Conservation (phyloP, 495 filamentous ascomycete genomes). For the Platismatia glauca region DNA sequence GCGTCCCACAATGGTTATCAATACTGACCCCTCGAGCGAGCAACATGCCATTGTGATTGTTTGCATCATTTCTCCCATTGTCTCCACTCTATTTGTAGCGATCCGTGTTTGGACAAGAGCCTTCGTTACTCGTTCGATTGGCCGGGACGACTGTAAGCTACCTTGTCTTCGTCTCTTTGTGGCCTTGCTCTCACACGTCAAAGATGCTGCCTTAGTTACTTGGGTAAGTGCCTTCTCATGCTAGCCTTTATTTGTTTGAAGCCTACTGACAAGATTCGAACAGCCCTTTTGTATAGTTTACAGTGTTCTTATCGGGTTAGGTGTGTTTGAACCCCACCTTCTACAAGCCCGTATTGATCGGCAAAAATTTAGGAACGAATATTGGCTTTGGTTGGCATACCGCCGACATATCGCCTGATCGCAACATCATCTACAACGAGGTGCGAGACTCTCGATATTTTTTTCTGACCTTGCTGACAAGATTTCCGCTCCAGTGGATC, state of each 20-base stretch:
- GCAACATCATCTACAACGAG: not conserved
- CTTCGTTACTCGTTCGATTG: constrained; percentile 16
- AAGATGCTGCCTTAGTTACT: constrained; percentile 18
- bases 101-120: constrained; percentile 21
- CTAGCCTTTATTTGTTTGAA: not conserved
- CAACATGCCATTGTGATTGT: constrained; percentile 17
- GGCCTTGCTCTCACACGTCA: constrained; percentile 7
- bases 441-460: not conserved
- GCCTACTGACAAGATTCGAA: not conserved
- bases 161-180: not conserved
- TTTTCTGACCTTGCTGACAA: not conserved
- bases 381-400: constrained; percentile 12
- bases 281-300: constrained; percentile 22
- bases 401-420: not conserved
- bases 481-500: constrained; percentile 27
- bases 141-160: constrained; percentile 25
- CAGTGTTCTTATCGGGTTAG: constrained; percentile 21
- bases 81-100: constrained; percentile 19
- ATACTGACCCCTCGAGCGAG: not conserved
- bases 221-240: constrained; percentile 5
- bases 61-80: constrained; percentile 15
- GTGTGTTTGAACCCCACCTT: constrained; percentile 8
- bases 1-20: not conserved
- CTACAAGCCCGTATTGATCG: not conserved
- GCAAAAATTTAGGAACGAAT: not conserved